Evolutionary conservation across 2,329 filamentous ascomycete genomes (phyloP).

Genomic region (Penicillium aurantiogriseum): DNA sequence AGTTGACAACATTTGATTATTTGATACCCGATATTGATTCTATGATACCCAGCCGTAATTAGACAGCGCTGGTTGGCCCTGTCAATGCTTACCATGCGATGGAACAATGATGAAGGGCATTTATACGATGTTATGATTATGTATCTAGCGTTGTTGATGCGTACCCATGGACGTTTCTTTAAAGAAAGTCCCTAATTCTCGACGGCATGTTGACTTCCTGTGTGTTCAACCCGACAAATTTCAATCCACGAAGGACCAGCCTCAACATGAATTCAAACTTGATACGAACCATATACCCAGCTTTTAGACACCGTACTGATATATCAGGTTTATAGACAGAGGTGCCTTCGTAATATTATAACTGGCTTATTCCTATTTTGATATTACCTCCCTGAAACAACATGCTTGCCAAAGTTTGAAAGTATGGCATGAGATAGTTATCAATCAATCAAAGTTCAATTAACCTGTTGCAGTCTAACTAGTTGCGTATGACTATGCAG

Average conservation of each 20-base stretch:
- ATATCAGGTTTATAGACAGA: too few species aligned
- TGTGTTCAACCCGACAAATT: background rate
- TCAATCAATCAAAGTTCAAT: too few species aligned
- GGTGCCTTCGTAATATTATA: too few species aligned
- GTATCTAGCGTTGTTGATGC: background rate
- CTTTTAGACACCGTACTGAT: background rate
- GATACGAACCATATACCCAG: too few species aligned
- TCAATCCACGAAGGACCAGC: background rate
- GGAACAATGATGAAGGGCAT: conserved; percentile 16
- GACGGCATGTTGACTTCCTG: background rate
- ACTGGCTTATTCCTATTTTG: background rate
- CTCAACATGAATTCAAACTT: background rate
- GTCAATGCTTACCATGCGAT: conserved; percentile 33
- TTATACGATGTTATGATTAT: conserved; percentile 8
- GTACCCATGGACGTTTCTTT: background rate
- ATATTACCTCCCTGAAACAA: background rate
- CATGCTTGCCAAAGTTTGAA: background rate
- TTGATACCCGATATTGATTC: conserved; percentile 13
- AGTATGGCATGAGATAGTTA: background rate
- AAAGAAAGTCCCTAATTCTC: background rate
- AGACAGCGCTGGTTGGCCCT: conserved; percentile 38
- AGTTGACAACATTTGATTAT: background rate
- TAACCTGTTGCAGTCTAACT: too few species aligned
- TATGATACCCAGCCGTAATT: conserved; percentile 32
- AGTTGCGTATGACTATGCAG: too few species aligned